These are phyloP conservation scores for Paecilomyces formosus DNA, from an alignment of 2,329 filamentous ascomycete genomes.

Conservation along the genomic window DNA sequence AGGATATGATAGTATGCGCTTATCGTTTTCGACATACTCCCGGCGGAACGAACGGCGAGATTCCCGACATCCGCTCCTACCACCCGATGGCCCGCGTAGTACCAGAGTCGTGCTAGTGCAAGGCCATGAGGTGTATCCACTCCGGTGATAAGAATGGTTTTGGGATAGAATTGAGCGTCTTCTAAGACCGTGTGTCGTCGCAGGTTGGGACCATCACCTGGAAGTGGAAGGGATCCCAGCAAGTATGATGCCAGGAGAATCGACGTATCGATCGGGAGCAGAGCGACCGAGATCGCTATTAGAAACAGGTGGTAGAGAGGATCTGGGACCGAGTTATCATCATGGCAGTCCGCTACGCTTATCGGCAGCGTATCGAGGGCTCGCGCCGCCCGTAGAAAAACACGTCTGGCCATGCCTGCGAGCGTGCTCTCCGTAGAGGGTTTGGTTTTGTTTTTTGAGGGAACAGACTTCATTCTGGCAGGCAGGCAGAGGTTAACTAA, in stretches of 20 bases:
- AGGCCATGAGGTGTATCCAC: conserved; percentile 67
- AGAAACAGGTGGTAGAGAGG: conserved; percentile 13
- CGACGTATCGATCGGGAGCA: conserved; percentile 44
- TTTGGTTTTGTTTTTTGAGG: neutral
- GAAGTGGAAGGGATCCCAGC: conserved; percentile 19
- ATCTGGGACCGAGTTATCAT: neutral
- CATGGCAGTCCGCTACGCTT: neutral
- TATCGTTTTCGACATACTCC: conserved; percentile 53
- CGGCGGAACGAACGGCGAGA: conserved; percentile 40
- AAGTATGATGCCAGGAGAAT: conserved; percentile 35
- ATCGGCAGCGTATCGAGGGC: neutral
- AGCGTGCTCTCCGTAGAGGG: neutral
- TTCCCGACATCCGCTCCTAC: conserved; percentile 61
- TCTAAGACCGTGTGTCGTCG: conserved; percentile 17
- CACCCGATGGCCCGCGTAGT: conserved; percentile 59
- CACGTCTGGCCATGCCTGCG: neutral
- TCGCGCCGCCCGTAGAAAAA: neutral
- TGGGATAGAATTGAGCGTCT: conserved; percentile 33
- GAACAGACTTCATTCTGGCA: neutral
- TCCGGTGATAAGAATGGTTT: conserved; percentile 63
- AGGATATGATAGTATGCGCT: conserved; percentile 47
- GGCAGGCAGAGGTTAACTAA: neutral
- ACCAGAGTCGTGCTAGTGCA: conserved; percentile 57
- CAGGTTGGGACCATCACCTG: conserved; percentile 12
- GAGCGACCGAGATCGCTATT: conserved; percentile 16